Base-by-base conservation (phyloP, 306 rosid genomes). In the Rosa chinensis region DNA sequence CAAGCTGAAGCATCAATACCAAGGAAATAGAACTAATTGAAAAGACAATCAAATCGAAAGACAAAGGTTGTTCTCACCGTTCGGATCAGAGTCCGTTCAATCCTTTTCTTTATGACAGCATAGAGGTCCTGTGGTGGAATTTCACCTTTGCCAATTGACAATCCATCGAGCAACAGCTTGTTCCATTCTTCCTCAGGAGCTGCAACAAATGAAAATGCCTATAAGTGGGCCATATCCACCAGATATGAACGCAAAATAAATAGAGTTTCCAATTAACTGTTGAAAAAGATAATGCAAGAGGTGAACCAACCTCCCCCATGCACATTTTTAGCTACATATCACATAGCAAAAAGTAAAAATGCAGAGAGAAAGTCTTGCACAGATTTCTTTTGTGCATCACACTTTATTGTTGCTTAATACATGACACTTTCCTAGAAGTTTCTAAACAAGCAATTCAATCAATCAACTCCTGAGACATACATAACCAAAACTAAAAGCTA, bases 101-200 rank as follows among this genome's bases (percentile, higher is more conserved):
- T 84, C 82, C 97, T 90, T 87, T 94, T 94, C 86, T 89, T 92
- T n/a, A 88, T n/a, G 72, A 87, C 95, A 25, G 88, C 85, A 58
- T 75, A 72, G 75, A 94, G 82, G 74, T 91, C 99, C 49, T 89
- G 89, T 0, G 92, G 95, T 17, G 90, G 83, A 82, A 89, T 73
- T 44, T 89, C 89, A 74, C 97, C 97, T 48, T 86, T 85, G 56
- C 97, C 95, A 68, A 92, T 64, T 23, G 91, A 89, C 82, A 94
- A 66, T 82, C 99, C 99, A 4, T 88, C 82, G 56, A 92, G 78
- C 85, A 94, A 85, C 69, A 91, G 81, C 84, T 70, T 85, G 89
- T 87, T 94, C 97, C 97, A 94, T 78, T 87, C 88, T 85, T 92
- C 92, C 83, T 94, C 97, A 28, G 95, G 95, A 79, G 97, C 97